Conservation (phyloP, 768 basidiomycete species). For the Melanogaster broomeanus region DNA sequence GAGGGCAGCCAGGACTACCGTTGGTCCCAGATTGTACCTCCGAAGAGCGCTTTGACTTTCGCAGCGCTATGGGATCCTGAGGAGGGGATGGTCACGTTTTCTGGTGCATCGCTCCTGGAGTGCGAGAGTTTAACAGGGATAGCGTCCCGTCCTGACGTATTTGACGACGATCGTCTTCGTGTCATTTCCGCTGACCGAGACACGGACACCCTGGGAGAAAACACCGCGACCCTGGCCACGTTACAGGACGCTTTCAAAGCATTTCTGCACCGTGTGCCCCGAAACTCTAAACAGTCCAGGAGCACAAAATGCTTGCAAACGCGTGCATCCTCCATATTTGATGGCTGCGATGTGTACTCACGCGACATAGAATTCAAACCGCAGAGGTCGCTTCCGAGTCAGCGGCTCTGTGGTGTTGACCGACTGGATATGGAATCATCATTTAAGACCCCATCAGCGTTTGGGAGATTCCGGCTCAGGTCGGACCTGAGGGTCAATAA, state of each 20-base stretch:
- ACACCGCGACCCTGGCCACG: slow-evolving; percentile 19
- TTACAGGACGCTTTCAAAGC: slow-evolving; percentile 33
- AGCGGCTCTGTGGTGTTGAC: slow-evolving; percentile 19
- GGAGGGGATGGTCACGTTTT: slow-evolving; percentile 59
- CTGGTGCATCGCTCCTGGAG: slow-evolving; percentile 48
- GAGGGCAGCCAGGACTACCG: slow-evolving; percentile 31
- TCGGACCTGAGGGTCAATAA: slow-evolving; percentile 24
- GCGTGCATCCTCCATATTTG: slow-evolving; percentile 32
- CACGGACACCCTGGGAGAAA: slow-evolving; percentile 18
- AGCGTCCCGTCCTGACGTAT: slow-evolving; percentile 7
- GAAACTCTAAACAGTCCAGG: slow-evolving; percentile 16
- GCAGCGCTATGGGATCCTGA: slow-evolving; percentile 61
- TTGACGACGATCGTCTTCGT: slow-evolving; percentile 21
- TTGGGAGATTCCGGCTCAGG: slow-evolving; percentile 15
- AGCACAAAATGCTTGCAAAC: slow-evolving; percentile 14
- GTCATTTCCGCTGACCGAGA: slow-evolving; percentile 13
- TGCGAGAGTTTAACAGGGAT: slow-evolving; percentile 17
- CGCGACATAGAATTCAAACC: slow-evolving; percentile 22
- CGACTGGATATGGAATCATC: slow-evolving; percentile 22
- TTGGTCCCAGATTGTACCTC: slow-evolving; percentile 61
- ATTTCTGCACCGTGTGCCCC: slow-evolving; percentile 25
- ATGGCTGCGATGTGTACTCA: slow-evolving; percentile 31
- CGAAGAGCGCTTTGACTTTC: slow-evolving; percentile 57
- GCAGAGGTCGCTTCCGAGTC: slow-evolving; percentile 20
- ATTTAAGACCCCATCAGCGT: slow-evolving; percentile 10